Conservation (phyloP, 1,139 yeast species). For the Candida mesenterica region DNA sequence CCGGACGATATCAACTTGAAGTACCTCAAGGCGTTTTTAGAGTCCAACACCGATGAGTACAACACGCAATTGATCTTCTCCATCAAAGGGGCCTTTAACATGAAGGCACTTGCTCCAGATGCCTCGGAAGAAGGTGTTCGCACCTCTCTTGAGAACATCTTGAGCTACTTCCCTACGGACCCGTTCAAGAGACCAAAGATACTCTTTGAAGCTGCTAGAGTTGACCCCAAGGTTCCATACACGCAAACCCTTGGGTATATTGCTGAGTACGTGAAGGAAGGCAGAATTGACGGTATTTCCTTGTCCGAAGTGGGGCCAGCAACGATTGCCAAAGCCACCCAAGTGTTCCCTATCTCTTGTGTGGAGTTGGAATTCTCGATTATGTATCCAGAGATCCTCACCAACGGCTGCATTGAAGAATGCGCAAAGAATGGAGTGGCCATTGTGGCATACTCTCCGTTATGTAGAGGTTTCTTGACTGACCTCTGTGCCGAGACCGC, state of each 20-base stretch:
- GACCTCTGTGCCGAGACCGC: constrained; percentile 49
- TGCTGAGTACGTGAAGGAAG: constrained; percentile 51
- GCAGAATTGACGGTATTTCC: constrained; percentile 63
- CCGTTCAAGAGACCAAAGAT: constrained; percentile 37
- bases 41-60: constrained; percentile 49
- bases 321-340: constrained; percentile 56
- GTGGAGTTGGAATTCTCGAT: constrained; percentile 78
- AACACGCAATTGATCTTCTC: constrained; percentile 50
- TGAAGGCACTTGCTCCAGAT: constrained; percentile 38
- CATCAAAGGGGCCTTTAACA: constrained; percentile 62
- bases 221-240: constrained; percentile 50
- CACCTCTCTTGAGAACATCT: constrained; percentile 50
- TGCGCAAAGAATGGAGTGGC: constrained; percentile 51
- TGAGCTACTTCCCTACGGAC: constrained; percentile 44
- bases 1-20: constrained; percentile 44
- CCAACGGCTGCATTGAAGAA: constrained; percentile 62
- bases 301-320: constrained; percentile 67
- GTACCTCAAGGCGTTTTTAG: constrained; percentile 56
- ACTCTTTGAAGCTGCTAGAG: constrained; percentile 67
- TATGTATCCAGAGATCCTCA: constrained; percentile 56
- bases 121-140: constrained; percentile 49
- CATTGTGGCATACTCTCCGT: constrained; percentile 76
- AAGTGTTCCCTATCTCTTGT: constrained; percentile 50
- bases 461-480: constrained; percentile 76
- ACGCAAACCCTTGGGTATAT: constrained; percentile 51